Conservation (phyloP, 495 filamentous ascomycete genomes). For the Aspergillus steynii region DNA sequence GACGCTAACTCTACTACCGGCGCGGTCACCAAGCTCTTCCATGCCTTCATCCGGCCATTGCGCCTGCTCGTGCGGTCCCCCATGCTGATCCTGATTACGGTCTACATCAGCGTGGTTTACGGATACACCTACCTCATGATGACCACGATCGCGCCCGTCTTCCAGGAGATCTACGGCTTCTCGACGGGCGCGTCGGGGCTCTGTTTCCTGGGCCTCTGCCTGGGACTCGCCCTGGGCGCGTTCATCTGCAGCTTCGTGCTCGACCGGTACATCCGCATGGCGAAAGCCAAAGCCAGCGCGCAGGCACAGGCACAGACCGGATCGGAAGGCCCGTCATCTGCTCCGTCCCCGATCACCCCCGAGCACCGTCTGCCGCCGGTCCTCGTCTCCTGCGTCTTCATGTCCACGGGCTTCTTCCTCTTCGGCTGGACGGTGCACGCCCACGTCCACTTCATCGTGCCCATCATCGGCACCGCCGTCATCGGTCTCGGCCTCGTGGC, state of each 20-base stretch:
- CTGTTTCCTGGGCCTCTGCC: conserved; percentile 59
- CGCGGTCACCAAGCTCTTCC: conserved; percentile 23
- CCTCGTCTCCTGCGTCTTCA: conserved; percentile 48
- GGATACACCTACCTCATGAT: conserved; percentile 68
- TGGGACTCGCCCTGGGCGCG: conserved; percentile 55
- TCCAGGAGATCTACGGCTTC: conserved; percentile 56
- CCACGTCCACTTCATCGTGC: conserved; percentile 36
- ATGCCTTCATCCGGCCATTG: conserved; percentile 48
- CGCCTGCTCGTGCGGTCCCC: conserved; percentile 47
- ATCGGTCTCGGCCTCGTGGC: conserved; percentile 30
- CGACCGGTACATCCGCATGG: conserved; percentile 53
- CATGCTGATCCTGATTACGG: conserved; percentile 51
- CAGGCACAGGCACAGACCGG: conserved; percentile 23
- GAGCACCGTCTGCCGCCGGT: conserved; percentile 65
- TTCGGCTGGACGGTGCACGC: conserved; percentile 34
- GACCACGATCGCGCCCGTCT: conserved; percentile 66
- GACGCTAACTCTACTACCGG: conserved; percentile 20
- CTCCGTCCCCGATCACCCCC: conserved; percentile 39
- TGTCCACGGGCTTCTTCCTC: conserved; percentile 29
- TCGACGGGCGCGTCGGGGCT: conserved; percentile 56
- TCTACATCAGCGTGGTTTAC: conserved; percentile 65
- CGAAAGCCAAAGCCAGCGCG: conserved; percentile 54
- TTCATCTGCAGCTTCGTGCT: conserved; percentile 54
- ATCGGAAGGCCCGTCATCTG: not conserved
- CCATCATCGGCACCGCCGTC: conserved; percentile 32